phyloP scores from a whole-genome alignment of 352 stramenopile genomes.

The Globisporangium orthogonon region DNA sequence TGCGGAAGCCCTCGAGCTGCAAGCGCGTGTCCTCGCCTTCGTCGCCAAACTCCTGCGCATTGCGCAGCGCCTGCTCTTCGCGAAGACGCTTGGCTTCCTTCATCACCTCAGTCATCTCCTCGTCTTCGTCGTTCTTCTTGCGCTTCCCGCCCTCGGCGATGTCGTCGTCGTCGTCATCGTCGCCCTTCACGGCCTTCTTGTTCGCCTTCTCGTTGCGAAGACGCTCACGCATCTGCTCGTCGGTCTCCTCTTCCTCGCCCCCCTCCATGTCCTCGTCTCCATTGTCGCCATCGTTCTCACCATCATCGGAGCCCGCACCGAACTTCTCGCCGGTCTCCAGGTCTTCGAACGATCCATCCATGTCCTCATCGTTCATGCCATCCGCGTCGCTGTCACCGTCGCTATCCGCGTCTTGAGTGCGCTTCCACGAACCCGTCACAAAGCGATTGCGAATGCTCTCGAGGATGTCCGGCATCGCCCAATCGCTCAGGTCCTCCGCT shows the following conservation, averaged over 20 bases:
- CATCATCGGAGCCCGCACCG: slow-evolving; percentile 16
- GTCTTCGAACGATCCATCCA: slow-evolving; percentile 97
- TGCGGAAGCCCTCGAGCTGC: slow-evolving; percentile 93
- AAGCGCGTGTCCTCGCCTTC: slow-evolving; percentile 92
- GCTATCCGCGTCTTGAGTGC: slow-evolving; percentile 32
- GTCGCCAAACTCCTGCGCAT: slow-evolving; percentile 93
- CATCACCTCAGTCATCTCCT: slow-evolving; percentile 85
- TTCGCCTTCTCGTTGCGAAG: slow-evolving; percentile 88
- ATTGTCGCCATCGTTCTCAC: slow-evolving; percentile 17
- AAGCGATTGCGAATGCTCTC: slow-evolving; percentile 91
- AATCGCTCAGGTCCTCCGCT: slow-evolving; percentile 65
- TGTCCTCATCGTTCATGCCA: slow-evolving; percentile 78
- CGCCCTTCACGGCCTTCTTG: slow-evolving; percentile 79
- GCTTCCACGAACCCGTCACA: slow-evolving; percentile 95
- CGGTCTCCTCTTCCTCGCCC: slow-evolving; percentile 45
- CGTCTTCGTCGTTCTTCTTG: slow-evolving; percentile 62
- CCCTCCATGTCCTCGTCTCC: slow-evolving; percentile 29
- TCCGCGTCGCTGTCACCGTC: slow-evolving; percentile 37
- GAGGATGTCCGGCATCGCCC: slow-evolving; percentile 64
- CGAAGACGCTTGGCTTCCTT: slow-evolving; percentile 73
- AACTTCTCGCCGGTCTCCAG: slow-evolving; percentile 92
- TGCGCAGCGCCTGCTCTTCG: slow-evolving; percentile 80
- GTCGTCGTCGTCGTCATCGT: slow-evolving; percentile 31
- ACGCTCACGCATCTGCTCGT: slow-evolving; percentile 76
- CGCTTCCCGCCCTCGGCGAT: slow-evolving; percentile 25